Percentiles rank a stretch among this genome's conserved stretches.
phyloP scores from a whole-genome alignment of 202 grass and related monocot species.

The Panicum hallii region DNA sequence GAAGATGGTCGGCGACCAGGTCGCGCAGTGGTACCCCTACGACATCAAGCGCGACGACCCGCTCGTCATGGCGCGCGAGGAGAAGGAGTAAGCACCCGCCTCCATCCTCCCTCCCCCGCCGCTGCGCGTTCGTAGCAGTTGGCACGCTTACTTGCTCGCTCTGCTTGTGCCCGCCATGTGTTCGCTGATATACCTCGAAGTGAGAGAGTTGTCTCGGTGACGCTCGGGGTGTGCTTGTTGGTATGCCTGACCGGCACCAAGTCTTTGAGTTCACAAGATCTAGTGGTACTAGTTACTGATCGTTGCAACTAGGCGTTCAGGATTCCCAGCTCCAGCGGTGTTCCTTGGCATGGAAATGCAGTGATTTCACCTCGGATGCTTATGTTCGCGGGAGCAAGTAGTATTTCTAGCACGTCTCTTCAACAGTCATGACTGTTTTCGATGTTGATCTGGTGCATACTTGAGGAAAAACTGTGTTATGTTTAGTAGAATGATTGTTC shows the following conservation, averaged over 20 bases:
- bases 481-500: not conserved
- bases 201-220: not conserved
- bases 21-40: constrained; percentile 89
- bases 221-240: not conserved
- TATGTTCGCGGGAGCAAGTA: not conserved
- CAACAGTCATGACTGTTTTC: not conserved
- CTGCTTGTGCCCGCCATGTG: constrained; percentile 31
- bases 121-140: not conserved
- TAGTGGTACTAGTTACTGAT: not conserved
- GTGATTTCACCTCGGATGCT: not conserved
- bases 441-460: not conserved
- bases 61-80: constrained; percentile 64
- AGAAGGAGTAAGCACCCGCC: constrained; percentile 67
- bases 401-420: not conserved
- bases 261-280: not conserved
- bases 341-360: not conserved
- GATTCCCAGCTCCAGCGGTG: not conserved
- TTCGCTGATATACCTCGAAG: not conserved
- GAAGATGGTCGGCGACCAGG: constrained; percentile 75
- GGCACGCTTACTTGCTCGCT: not conserved
- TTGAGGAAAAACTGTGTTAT: not conserved
- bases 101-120: not conserved
- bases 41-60: constrained; percentile 88
- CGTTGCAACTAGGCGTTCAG: not conserved
- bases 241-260: not conserved